Conservation (phyloP, 2,329 filamentous ascomycete species). For the Beauveria rudraprayagi region DNA sequence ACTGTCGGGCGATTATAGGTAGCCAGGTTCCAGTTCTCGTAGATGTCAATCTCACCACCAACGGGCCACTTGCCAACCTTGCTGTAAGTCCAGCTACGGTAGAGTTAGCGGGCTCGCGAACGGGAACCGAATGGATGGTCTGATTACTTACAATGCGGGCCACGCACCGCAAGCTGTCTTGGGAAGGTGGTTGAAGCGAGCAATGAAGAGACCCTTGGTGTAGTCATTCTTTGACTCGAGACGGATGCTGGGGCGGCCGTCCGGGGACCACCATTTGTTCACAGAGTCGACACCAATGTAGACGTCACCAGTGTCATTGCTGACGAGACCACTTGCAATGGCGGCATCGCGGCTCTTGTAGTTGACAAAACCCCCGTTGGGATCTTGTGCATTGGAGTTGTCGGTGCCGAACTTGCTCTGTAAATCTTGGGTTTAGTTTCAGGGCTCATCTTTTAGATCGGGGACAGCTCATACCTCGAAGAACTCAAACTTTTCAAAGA, state of each 20-base stretch:
- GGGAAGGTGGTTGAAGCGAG: constrained; percentile 63
- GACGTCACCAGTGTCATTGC: constrained; percentile 25
- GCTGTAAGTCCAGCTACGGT: constrained; percentile 39
- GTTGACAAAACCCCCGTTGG: constrained; percentile 56
- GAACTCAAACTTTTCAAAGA: constrained; percentile 41
- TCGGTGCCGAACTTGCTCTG: constrained; percentile 13
- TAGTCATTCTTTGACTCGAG: constrained; percentile 56
- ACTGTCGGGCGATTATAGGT: constrained; percentile 48
- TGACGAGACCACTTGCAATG: constrained; percentile 25
- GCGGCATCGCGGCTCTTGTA: constrained; percentile 36
- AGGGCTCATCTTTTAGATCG: background rate
- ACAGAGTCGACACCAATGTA: constrained; percentile 32
- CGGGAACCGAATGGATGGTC: background rate
- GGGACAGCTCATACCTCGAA: constrained; percentile 23
- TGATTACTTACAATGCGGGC: constrained; percentile 54
- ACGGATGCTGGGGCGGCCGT: constrained; percentile 50
- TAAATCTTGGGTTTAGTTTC: background rate
- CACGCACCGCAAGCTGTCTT: constrained; percentile 58
- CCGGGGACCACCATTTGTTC: constrained; percentile 13
- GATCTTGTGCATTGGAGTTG: constrained; percentile 35
- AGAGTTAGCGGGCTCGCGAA: background rate
- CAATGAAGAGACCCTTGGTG: constrained; percentile 58
- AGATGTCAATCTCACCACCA: constrained; percentile 59
- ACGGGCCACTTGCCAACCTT: constrained; percentile 45
- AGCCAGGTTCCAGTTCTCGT: constrained; percentile 56